Base-by-base conservation (phyloP, 169 alveolate genomes). In the Plasmodium fragile region DNA sequence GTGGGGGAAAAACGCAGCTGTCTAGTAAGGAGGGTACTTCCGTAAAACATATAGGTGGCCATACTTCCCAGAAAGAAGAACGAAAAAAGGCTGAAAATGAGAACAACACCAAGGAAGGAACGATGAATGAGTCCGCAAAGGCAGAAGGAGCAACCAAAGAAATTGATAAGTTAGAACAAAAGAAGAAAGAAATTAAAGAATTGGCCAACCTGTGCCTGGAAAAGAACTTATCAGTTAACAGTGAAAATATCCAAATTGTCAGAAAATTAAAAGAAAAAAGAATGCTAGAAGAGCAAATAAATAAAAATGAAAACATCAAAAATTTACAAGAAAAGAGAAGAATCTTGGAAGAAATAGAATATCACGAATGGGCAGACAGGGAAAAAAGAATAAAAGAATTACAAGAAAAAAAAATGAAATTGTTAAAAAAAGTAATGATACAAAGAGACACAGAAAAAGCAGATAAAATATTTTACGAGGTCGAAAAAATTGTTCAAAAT, bases 361-460 rank as follows among this genome's bases (percentile, higher is more conserved):
- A 77, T 16, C 94, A 89, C 45, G 94, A 89, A 89, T 89, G 94
- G 94, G 94, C 94, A 2, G 94, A 89, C 73, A 89, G 94, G 70
- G 94, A 89, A 89, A 89, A 89, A 59, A 36, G 94, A 89, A 89
- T 89, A 89, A 89, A 89, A 78, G 94, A 89, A 78, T 77, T 89
- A 72, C 94, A 89, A 77, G 94, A 89, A 34, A 89, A 89, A 79
- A 89, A 89, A 89, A 89, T 89, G 94, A 89, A 89, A 53, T 78
- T 89, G 81, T 89, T 89, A 39, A 89, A 89, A 89, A 89, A 41
- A 22, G 94, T 89, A 22, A 78, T 89, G 30, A 41, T 77, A 39
- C 82, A 89, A 78, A 77, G 94, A 55, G 90, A 89, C 39, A 59
- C 73, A 18, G 89, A 55, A 78, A 89, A 89, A 34, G 94, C 94